Evolutionary conservation across 2,329 filamentous ascomycete genomes (phyloP), one percentile per base, ranked within the genome.

Genomic region (Botryotinia narcissicola): DNA sequence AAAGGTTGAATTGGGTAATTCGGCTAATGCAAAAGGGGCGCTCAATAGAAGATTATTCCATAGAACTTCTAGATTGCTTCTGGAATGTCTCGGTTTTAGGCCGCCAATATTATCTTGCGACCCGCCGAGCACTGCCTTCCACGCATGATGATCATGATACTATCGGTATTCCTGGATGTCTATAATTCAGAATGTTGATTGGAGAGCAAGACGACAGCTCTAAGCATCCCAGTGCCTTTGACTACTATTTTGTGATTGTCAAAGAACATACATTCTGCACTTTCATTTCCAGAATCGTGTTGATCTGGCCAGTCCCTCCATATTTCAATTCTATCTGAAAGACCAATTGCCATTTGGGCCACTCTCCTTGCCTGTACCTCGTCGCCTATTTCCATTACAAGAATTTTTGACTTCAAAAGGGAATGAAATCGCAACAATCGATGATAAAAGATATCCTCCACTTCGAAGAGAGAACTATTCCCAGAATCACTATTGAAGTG

Each of bases 301-400:
- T 59, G 42, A 8, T 87, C 86, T 0, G 89, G 90, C 81, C 86
- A 88, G 80, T 95, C 93, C 72, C 91, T 84, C 93, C 93, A 95
- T 8, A 95, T 85, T 81, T 94, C 90, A 2, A 91, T 81, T 35
- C 74, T 63, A 0, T 77, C 76, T 40, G 29, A 29, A 71, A 46
- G 44, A n/a, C 40, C 5, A n/a, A 60, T 32, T 10, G 85, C 87
- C 79, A 89, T 82, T 14, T 80, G 78, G 1, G 87, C 86, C 2
- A 96, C 91, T 20, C 93, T 85, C 8, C 81, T 72, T 0, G 92
- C 93, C 82, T 97, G 93, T 9, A 82, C 83, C 74, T 89, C 81
- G 78, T 93, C 92, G 0, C 90, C 92, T 40, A 95, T 87, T 81
- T 97, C 93, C 75, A 95, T 85, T 0, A 93, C 81, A 16, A 92